Evolutionary conservation across 345 rosid species (phyloP).

Genomic region (Noccaea caerulescens): DNA sequence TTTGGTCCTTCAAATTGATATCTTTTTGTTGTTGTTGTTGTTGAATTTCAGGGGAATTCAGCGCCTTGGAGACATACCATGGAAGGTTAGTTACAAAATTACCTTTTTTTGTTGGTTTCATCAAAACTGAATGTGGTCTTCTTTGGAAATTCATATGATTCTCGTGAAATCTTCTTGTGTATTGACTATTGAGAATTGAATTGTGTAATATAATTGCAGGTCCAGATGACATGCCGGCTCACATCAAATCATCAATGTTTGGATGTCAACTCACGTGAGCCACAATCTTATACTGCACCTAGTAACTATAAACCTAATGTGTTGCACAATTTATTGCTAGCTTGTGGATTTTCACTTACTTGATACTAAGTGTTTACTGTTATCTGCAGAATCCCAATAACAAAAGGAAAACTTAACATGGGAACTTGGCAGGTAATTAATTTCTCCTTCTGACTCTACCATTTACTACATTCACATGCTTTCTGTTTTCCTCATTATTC

Average conservation of each 20-base stretch:
- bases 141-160: neutral
- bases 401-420: conserved; percentile 83
- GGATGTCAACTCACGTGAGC: conserved; percentile 83
- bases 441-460: conserved; percentile 17
- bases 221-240: conserved; percentile 99
- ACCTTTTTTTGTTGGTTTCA: neutral
- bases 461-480: conserved; percentile 15
- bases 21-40: neutral
- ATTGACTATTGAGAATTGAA: conserved; percentile 16
- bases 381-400: conserved; percentile 74
- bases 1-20: neutral
- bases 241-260: conserved; percentile 92
- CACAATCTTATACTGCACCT: conserved; percentile 11
- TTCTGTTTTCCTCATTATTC: conserved; percentile 20
- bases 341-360: neutral
- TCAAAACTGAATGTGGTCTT: neutral
- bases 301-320: neutral
- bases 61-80: conserved; percentile 97
- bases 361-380: conserved; percentile 5
- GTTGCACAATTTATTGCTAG: conserved; percentile 8
- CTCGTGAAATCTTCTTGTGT: neutral
- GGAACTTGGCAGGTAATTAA: conserved; percentile 91
- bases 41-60: conserved; percentile 68
- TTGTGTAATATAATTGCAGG: conserved; percentile 54
- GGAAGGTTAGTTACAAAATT: conserved; percentile 59